Percentiles rank a stretch among this genome's conserved stretches.
Evolutionary conservation across 805 yeast species (phyloP).

Genomic region (Barnettozyma californica): DNA sequence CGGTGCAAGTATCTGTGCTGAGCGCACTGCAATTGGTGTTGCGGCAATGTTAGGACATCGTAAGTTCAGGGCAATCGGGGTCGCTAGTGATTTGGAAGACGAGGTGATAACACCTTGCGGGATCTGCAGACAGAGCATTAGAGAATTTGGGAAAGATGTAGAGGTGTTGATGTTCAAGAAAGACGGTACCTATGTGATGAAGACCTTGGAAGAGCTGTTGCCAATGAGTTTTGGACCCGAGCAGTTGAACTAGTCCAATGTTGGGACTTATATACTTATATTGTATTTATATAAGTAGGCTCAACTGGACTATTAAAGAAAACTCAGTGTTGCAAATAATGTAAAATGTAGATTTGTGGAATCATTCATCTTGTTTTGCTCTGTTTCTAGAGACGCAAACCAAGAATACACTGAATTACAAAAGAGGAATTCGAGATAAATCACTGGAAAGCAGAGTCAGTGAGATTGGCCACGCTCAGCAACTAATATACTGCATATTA

Average conservation of each 20-base stretch:
- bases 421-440: too few relatives aligned
- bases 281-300: too few relatives aligned
- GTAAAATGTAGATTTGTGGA: too few relatives aligned
- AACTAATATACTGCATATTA: too few relatives aligned
- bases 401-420: too few relatives aligned
- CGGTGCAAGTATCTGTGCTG: constrained; percentile 77
- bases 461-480: too few relatives aligned
- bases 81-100: constrained; percentile 52
- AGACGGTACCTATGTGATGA: constrained; percentile 42
- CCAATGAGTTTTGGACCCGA: constrained; percentile 90
- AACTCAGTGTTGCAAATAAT: too few relatives aligned
- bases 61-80: constrained; percentile 55
- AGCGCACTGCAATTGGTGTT: constrained; percentile 56
- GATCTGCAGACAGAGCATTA: constrained; percentile 81
- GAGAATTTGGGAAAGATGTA: constrained; percentile 64
- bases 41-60: constrained; percentile 44
- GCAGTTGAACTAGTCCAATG: constrained; percentile 9
- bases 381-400: too few relatives aligned
- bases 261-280: neutral
- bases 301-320: too few relatives aligned
- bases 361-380: too few relatives aligned
- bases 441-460: too few relatives aligned
- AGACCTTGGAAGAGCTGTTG: constrained; percentile 56
- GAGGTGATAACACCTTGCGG: constrained; percentile 83
- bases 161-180: constrained; percentile 67